phyloP scores from a whole-genome alignment of 179 eudicot genomes.

The Camellia oleifera region DNA sequence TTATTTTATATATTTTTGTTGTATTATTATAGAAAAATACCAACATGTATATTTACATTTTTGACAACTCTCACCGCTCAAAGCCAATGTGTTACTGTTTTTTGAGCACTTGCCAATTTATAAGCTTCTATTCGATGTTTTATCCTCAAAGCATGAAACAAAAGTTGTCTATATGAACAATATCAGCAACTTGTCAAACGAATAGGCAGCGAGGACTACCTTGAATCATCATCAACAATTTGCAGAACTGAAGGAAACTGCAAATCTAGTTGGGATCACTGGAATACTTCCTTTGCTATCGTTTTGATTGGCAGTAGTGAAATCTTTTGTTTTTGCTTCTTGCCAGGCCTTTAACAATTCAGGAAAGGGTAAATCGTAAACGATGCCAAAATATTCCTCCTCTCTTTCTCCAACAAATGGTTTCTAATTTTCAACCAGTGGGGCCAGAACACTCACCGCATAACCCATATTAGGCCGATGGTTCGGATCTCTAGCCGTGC shows the following conservation, averaged over 20 bases:
- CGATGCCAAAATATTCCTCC: constrained; percentile 37
- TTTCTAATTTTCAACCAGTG: constrained; percentile 53
- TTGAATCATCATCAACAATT: constrained; percentile 34
- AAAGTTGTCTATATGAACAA: background rate
- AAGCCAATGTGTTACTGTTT: background rate
- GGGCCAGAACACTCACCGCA: constrained; percentile 47
- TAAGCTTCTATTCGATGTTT: background rate
- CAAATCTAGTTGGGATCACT: constrained; percentile 56
- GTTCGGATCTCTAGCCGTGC: constrained; percentile 59
- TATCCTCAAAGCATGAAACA: background rate
- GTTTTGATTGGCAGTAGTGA: constrained; percentile 25
- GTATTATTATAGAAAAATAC: too few species aligned
- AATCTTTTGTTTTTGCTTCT: constrained; percentile 30
- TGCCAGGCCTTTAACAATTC: constrained; percentile 52
- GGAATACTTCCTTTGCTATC: constrained; percentile 36
- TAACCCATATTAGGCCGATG: constrained; percentile 72
- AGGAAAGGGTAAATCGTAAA: constrained; percentile 33
- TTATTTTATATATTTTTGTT: too few species aligned
- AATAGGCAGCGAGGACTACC: background rate
- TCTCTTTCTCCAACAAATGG: constrained; percentile 39
- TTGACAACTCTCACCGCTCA: background rate
- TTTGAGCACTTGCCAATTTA: background rate
- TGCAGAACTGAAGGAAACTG: constrained; percentile 60
- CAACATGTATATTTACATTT: background rate
- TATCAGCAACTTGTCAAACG: background rate